These are phyloP conservation scores for Microcyclospora tardicrescens DNA, from an alignment of 2,329 filamentous ascomycete genomes.

Conservation along the genomic window DNA sequence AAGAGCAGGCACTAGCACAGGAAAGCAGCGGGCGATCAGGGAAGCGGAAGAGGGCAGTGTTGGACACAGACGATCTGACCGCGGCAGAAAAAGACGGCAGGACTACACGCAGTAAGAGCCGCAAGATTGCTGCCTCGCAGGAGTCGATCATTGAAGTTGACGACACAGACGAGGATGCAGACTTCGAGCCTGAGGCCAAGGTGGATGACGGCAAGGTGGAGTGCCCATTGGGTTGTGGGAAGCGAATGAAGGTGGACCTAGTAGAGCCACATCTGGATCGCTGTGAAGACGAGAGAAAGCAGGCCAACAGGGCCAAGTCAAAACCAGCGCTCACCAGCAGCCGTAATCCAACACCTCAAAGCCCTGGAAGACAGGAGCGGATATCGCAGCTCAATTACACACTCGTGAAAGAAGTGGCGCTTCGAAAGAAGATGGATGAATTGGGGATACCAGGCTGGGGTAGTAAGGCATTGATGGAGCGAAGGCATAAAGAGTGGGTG, in stretches of 20 bases:
- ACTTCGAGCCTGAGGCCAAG: conserved; percentile 20
- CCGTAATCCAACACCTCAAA: conserved; percentile 5
- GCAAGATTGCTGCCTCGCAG: conserved; percentile 19
- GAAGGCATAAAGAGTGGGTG: conserved; percentile 81
- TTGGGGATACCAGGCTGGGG: conserved; percentile 65
- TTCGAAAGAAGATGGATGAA: conserved; percentile 71
- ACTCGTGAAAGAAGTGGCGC: conserved; percentile 62
- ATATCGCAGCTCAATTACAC: conserved; percentile 76
- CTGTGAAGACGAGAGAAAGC: conserved; percentile 35
- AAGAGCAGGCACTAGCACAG: conserved; percentile 8
- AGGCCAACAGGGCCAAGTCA: conserved; percentile 10
- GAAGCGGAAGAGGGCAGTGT: conserved; percentile 41
- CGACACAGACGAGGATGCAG: conserved; percentile 28
- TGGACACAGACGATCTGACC: conserved; percentile 20
- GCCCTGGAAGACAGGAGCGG: conserved; percentile 41
- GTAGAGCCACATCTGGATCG: conserved; percentile 74
- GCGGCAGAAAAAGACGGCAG: conserved; percentile 12
- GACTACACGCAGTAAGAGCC: conserved; percentile 27
- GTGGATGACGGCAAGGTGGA: conserved; percentile 60
- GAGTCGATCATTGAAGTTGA: conserved; percentile 25
- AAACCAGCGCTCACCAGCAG: conserved; percentile 10
- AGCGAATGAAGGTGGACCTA: conserved; percentile 63
- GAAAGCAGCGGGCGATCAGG: conserved; percentile 9
- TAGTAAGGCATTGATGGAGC: conserved; percentile 55
- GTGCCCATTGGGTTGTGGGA: conserved; percentile 67